phyloP scores from a whole-genome alignment of 2,329 filamentous ascomycete species.

The Curvularia hawaiiensis region DNA sequence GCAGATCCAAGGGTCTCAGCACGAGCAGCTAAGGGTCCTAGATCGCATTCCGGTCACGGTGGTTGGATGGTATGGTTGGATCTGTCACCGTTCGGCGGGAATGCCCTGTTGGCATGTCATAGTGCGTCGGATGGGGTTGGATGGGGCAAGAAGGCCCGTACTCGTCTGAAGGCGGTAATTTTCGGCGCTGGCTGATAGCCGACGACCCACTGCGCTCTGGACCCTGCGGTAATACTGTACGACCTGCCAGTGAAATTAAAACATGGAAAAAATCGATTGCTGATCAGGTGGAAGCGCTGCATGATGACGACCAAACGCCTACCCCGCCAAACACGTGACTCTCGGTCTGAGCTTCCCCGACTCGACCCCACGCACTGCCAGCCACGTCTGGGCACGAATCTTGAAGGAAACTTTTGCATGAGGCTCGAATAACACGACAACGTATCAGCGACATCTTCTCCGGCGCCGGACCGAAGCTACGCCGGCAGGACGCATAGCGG shows the following conservation, averaged over 20 bases:
- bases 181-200: conserved; percentile 28
- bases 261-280: conserved; percentile 8
- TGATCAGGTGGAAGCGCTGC: conserved; percentile 26
- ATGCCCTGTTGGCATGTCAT: conserved; percentile 19
- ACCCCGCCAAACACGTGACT: conserved; percentile 21
- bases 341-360: conserved; percentile 32
- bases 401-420: conserved; percentile 14
- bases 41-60: conserved; percentile 17
- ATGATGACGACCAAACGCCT: conserved; percentile 23
- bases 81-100: conserved; percentile 20
- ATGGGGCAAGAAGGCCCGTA: conserved; percentile 20
- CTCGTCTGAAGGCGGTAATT: conserved; percentile 31
- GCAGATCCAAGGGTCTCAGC: conserved; percentile 28
- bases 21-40: conserved; percentile 20
- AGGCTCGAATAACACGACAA: conserved; percentile 12
- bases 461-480: conserved; percentile 25
- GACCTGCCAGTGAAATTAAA: neutral
- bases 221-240: neutral
- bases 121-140: conserved; percentile 5
- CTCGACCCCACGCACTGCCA: conserved; percentile 15
- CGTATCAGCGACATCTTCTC: conserved; percentile 16
- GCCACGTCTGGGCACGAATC: conserved; percentile 1
- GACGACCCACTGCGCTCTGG: conserved; percentile 4
- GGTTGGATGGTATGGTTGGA: conserved; percentile 33
- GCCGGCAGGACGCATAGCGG: conserved; percentile 33